phyloP scores from a whole-genome alignment of 345 rosid genomes.

The Lepidium africanum region DNA sequence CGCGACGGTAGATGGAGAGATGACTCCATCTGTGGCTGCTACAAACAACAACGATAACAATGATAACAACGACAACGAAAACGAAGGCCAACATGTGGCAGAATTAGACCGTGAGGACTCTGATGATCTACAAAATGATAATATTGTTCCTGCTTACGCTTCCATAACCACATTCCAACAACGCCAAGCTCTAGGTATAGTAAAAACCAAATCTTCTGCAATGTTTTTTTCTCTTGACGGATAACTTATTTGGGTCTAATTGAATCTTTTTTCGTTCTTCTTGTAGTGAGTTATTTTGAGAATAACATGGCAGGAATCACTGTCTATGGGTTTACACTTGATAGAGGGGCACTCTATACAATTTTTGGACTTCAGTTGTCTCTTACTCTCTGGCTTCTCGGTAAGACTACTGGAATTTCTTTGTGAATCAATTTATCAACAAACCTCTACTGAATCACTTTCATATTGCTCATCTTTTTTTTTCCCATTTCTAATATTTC shows the following conservation, averaged over 20 bases:
- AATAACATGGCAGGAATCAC: slow-evolving; percentile 87
- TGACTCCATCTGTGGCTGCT: slow-evolving; percentile 41
- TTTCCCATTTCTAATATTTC: too few species aligned
- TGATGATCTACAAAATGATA: slow-evolving; percentile 60
- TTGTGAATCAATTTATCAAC: slow-evolving; percentile 19
- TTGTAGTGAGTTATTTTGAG: slow-evolving; percentile 82
- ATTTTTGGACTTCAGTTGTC: slow-evolving; percentile 80
- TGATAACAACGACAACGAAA: background rate
- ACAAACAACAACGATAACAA: background rate
- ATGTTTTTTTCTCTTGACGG: background rate
- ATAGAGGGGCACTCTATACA: slow-evolving; percentile 72
- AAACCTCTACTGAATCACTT: too few species aligned
- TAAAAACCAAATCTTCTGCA: background rate
- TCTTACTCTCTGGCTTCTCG: slow-evolving; percentile 88
- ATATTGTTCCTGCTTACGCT: slow-evolving; percentile 57
- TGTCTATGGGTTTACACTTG: slow-evolving; percentile 72
- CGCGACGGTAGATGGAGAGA: slow-evolving; percentile 72
- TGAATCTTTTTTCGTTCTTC: background rate
- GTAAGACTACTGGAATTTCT: slow-evolving; percentile 75
- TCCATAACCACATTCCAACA: slow-evolving; percentile 73
- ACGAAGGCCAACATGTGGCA: slow-evolving; percentile 13
- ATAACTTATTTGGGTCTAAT: background rate
- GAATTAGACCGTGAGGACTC: slow-evolving; percentile 42
- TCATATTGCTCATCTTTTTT: too few species aligned
- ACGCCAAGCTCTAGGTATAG: slow-evolving; percentile 85